Evolutionary conservation across 768 basidiomycete species (phyloP), one percentile per base, ranked within the genome.

Genomic region (Tephrocybe sp.): DNA sequence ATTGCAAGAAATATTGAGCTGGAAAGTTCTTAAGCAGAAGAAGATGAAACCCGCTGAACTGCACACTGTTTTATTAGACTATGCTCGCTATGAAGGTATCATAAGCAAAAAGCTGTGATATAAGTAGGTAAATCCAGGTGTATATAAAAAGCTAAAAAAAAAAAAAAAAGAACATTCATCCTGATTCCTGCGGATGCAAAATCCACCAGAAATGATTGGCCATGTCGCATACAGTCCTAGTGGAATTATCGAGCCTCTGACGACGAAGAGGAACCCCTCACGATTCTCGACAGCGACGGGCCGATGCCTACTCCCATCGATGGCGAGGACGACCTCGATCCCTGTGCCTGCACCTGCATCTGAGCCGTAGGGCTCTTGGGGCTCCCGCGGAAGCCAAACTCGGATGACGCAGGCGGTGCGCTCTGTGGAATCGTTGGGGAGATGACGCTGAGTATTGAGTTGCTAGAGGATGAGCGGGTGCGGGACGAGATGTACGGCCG

Each of bases 401-500:
- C 46, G 52, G 50, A 32, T 12, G 52, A 54, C 17, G 23, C 52
- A 6, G 55, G 52, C 0, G 58, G 56, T 40, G 53, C 45, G 6
- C 58, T 47, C n/a, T 57, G 43, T 1, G 62, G 60, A n/a, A 61
- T 49, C 19, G 60, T 58, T 0, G 76, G 73, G 13, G 76, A 72
- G 4, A 74, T 60, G 31, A 72, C 45, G 50, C 65, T 70, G 55
- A 74, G 63, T 26, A 76, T 71, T 8, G 74, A 72, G 34, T 68
- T 67, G 38, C 66, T 65, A 1, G 76, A 73, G 1, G 78, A 75
- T 1, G 82, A 80, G 23, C 81, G 73, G 31, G 72, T 68, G 2
- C 85, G 80, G 1, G 81, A n/a, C n/a, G n/a, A 73, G 19, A 86
- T 65, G 55, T 87, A 88, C 9, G 83, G 79, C n/a, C 75, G 71